Percentiles rank a stretch among this genome's conserved stretches.
These are phyloP conservation scores for Colletotrichum karsti DNA, from an alignment of 2,329 filamentous ascomycete genomes.

Conservation along the genomic window DNA sequence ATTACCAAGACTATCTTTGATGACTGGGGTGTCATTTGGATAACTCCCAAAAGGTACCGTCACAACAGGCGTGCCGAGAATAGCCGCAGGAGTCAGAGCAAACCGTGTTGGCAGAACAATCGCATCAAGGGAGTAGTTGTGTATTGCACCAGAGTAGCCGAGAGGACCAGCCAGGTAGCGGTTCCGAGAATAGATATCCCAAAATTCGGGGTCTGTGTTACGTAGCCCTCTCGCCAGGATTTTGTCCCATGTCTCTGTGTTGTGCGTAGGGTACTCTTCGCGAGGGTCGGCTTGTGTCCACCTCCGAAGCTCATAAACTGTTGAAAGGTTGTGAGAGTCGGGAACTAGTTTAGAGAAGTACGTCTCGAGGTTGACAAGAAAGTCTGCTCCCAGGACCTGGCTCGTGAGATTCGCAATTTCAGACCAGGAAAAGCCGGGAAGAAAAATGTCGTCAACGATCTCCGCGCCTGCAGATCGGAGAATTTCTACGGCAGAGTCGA, in stretches of 20 bases:
- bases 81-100: constrained; percentile 56
- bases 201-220: constrained; percentile 65
- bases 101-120: constrained; percentile 66
- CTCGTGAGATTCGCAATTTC: constrained; percentile 51
- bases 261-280: constrained; percentile 66
- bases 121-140: constrained; percentile 65
- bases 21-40: constrained; percentile 55
- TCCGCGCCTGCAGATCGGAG: constrained; percentile 65
- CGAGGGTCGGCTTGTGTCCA: constrained; percentile 62
- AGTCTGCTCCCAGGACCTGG: constrained; percentile 62
- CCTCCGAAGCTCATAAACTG: constrained; percentile 56
- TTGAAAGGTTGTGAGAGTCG: constrained; percentile 66
- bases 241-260: constrained; percentile 65
- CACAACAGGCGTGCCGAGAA: constrained; percentile 68
- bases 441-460: constrained; percentile 64
- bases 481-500: constrained; percentile 61
- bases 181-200: constrained; percentile 63
- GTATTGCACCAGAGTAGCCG: constrained; percentile 67
- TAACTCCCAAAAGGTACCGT: constrained; percentile 71
- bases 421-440: constrained; percentile 48
- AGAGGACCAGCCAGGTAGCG: constrained; percentile 61
- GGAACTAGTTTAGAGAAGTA: constrained; percentile 64
- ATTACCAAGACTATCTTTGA: constrained; percentile 53
- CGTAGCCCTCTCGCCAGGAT: constrained; percentile 60
- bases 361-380: constrained; percentile 58